Evolutionary conservation across 768 basidiomycete genomes (phyloP).

Genomic region (Cystofilobasidium bisporidii): DNA sequence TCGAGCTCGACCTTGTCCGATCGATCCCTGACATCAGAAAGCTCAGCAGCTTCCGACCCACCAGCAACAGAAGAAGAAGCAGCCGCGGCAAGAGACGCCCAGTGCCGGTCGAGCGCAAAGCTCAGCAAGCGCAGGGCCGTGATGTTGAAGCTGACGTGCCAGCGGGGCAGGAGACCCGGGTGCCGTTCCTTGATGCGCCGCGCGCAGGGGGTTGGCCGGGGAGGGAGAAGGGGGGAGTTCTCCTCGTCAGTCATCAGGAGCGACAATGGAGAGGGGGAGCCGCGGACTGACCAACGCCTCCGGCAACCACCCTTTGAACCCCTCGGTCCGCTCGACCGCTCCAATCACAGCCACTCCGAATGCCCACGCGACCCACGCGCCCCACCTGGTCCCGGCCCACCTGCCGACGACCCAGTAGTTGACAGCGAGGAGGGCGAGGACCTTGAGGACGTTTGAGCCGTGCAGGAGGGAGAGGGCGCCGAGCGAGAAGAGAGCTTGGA

Average conservation of each 20-base stretch:
- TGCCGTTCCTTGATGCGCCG: constrained; percentile 41
- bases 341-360: constrained; percentile 50
- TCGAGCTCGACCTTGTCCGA: too few species aligned
- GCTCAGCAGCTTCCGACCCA: too few species aligned
- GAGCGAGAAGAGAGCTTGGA: constrained; percentile 54
- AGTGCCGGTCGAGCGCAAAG: constrained; percentile 86
- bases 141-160: constrained; percentile 92
- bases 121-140: constrained; percentile 88
- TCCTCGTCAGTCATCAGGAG: constrained; percentile 30
- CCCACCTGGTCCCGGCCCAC: constrained; percentile 31
- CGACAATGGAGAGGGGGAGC: neutral
- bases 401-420: constrained; percentile 57
- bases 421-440: constrained; percentile 55
- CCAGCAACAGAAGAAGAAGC: too few species aligned
- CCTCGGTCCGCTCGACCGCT: too few species aligned
- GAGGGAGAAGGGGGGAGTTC: neutral
- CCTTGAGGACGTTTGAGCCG: constrained; percentile 68
- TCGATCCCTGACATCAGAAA: too few species aligned
- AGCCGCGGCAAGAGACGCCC: constrained; percentile 45
- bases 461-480: constrained; percentile 65
- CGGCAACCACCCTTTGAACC: neutral
- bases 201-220: too few species aligned
- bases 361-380: constrained; percentile 52
- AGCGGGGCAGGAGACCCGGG: constrained; percentile 69
- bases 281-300: constrained; percentile 49